Conservation (phyloP, 495 filamentous ascomycete genomes). For the Aspergillus ostianus region DNA sequence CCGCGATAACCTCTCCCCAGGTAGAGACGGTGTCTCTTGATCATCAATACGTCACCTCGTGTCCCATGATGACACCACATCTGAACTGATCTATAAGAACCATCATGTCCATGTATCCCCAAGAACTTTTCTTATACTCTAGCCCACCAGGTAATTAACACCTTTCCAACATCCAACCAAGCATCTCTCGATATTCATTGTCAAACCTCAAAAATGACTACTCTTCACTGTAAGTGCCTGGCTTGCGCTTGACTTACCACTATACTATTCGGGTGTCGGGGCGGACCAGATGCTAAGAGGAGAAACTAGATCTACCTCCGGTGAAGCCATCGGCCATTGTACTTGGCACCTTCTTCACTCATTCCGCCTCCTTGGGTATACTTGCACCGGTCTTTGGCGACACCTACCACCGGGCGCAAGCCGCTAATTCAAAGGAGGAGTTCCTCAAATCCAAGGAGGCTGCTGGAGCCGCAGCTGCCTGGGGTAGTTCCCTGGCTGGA, state of each 20-base stretch:
- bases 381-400: slow-evolving; percentile 89
- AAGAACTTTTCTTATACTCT: no score
- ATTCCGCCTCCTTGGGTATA: slow-evolving; percentile 76
- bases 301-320: slow-evolving; percentile 74
- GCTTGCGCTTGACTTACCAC: not conserved
- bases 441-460: slow-evolving; percentile 93
- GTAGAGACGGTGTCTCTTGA: not conserved
- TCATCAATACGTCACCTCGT: not conserved
- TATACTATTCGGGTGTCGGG: not conserved
- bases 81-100: not conserved
- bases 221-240: slow-evolving; percentile 58
- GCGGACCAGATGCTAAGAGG: slow-evolving; percentile 3
- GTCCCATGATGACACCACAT: not conserved
- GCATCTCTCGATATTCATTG: not conserved
- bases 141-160: not conserved
- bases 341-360: slow-evolving; percentile 92
- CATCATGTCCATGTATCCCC: not conserved
- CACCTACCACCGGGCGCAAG: slow-evolving; percentile 90
- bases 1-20: not conserved
- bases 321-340: slow-evolving; percentile 98
- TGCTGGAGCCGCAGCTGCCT: slow-evolving; percentile 79
- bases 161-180: not conserved
- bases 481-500: slow-evolving; percentile 86
- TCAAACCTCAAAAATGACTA: slow-evolving; percentile 49
- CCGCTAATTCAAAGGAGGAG: slow-evolving; percentile 92